Conservation (phyloP, 257 asterid genomes). For the Fraxinus americana region DNA sequence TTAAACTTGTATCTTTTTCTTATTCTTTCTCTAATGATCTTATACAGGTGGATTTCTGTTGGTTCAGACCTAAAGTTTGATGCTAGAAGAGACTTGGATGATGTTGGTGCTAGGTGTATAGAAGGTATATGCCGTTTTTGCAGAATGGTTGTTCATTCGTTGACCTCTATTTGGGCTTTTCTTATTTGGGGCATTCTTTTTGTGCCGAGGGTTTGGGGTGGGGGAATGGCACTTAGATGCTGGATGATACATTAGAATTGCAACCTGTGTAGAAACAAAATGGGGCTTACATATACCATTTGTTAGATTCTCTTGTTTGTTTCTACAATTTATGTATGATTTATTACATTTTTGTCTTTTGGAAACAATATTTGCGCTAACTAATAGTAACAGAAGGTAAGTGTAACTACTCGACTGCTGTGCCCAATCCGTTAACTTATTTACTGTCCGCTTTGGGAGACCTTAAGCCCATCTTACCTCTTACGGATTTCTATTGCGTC, state of each 20-base stretch:
- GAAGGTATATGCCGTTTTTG: constrained; percentile 57
- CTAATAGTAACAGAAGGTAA: constrained; percentile 12
- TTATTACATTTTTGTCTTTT: background rate
- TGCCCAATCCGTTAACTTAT: too few relatives aligned
- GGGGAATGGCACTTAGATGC: constrained; percentile 11
- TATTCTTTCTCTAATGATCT: constrained; percentile 31
- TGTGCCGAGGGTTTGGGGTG: constrained; percentile 3
- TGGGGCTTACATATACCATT: background rate
- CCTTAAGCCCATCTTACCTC: too few relatives aligned
- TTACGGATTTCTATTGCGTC: too few relatives aligned
- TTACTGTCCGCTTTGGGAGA: too few relatives aligned
- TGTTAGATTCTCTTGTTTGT: background rate
- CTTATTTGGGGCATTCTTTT: background rate
- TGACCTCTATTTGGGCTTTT: background rate
- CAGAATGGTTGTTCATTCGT: background rate
- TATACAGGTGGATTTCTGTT: constrained; percentile 94
- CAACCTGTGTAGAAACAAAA: constrained; percentile 13
- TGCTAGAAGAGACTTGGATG: constrained; percentile 93
- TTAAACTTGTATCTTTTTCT: constrained; percentile 11
- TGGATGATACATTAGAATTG: constrained; percentile 21
- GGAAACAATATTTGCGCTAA: constrained; percentile 9
- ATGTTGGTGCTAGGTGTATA: constrained; percentile 81
- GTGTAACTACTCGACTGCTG: background rate
- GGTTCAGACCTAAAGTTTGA: constrained; percentile 97
- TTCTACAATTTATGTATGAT: constrained; percentile 1